Conservation (phyloP, 805 yeast species). For the Cyberlindnera veronae region DNA sequence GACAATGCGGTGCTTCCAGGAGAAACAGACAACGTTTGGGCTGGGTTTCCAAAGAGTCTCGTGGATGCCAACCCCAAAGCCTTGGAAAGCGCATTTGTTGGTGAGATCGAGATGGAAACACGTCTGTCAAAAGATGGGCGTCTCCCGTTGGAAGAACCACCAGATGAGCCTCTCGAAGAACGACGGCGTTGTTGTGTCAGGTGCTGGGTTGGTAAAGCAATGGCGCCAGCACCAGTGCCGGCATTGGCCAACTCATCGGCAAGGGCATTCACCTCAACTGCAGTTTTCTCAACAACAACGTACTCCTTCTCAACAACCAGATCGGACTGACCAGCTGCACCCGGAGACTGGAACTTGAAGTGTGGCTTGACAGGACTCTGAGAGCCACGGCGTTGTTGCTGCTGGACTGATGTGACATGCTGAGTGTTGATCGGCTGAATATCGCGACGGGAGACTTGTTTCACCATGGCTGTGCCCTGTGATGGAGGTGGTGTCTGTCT, state of each 20-base stretch:
- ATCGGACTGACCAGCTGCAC: constrained; percentile 37
- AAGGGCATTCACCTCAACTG: constrained; percentile 91
- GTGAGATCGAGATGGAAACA: constrained; percentile 63
- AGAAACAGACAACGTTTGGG: constrained; percentile 25
- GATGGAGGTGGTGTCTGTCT: constrained; percentile 9
- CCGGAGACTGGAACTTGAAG: constrained; percentile 19
- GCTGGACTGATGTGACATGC: constrained; percentile 5
- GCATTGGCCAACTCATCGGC: constrained; percentile 86
- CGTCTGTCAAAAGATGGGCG: constrained; percentile 61
- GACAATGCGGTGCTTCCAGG: constrained; percentile 11
- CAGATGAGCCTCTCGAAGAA: constrained; percentile 44
- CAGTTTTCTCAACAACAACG: constrained; percentile 91
- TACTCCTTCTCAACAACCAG: constrained; percentile 73
- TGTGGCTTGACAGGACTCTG: constrained; percentile 11
- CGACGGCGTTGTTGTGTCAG: constrained; percentile 27
- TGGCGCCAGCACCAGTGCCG: constrained; percentile 49
- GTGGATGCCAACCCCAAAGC: constrained; percentile 88
- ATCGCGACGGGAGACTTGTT: constrained; percentile 25
- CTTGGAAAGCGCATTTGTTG: constrained; percentile 83
- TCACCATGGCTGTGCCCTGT: constrained; percentile 8
- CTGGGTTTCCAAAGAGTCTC: constrained; percentile 64
- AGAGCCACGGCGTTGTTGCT: constrained; percentile 10
- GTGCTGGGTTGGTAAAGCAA: constrained; percentile 30
- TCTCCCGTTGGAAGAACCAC: constrained; percentile 44
- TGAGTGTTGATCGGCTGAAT: constrained; percentile 25